Conservation (phyloP, 176 grass and related monocot genomes). For the Saccharum spontaneum region DNA sequence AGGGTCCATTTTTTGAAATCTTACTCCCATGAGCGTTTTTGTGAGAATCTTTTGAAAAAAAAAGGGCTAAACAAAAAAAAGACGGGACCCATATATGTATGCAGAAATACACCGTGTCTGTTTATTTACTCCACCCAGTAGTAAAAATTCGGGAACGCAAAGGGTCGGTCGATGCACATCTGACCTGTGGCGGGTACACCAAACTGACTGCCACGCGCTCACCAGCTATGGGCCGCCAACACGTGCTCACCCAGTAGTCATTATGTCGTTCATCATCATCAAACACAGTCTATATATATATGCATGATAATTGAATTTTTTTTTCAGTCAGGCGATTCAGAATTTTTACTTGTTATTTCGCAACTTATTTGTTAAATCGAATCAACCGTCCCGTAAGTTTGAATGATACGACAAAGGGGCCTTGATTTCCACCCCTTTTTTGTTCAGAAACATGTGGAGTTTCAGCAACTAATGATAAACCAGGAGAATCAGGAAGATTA, state of each 20-base stretch:
- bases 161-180: no score
- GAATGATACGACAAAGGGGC: conserved; percentile 21
- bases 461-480: conserved; percentile 31
- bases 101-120: no score
- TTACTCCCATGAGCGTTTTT: no score
- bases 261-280: neutral
- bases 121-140: no score
- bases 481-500: conserved; percentile 42
- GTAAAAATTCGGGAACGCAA: no score
- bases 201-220: no score
- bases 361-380: neutral
- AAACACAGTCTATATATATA: neutral
- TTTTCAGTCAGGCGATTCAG: neutral
- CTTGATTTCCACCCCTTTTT: conserved; percentile 31
- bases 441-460: conserved; percentile 41
- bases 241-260: conserved; percentile 28
- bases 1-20: no score
- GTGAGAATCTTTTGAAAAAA: no score
- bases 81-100: no score
- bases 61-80: no score
- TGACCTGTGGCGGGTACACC: no score
- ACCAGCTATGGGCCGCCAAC: conserved; percentile 39
- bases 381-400: conserved; percentile 6
- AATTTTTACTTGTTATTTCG: neutral
- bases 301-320: neutral